Percentiles rank a stretch among this genome's conserved stretches.
Conservation (phyloP, 2,329 filamentous ascomycete species). For the Neurospora sp. region DNA sequence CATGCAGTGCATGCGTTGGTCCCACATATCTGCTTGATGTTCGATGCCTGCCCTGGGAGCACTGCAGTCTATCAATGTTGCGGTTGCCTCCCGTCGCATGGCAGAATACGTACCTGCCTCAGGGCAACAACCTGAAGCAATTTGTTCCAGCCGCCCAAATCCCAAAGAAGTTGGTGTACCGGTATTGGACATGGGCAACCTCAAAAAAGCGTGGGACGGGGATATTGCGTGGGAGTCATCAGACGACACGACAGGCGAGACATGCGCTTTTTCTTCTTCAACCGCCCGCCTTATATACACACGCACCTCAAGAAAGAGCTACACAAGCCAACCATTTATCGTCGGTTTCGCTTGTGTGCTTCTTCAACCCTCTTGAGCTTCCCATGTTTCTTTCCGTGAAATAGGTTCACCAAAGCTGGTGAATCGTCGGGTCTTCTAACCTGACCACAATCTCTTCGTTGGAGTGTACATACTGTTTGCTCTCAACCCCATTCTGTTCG, state of each 20-base stretch:
- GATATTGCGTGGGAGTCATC: background rate
- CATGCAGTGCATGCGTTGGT: background rate
- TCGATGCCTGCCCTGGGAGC: background rate
- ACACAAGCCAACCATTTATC: background rate
- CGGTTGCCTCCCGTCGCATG: background rate
- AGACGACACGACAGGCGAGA: conserved; percentile 10
- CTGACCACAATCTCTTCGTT: too few species aligned
- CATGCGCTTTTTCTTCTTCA: conserved; percentile 11
- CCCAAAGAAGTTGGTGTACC: background rate
- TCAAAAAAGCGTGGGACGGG: background rate
- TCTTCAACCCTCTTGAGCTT: background rate
- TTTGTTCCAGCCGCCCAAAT: background rate
- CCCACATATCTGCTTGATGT: background rate
- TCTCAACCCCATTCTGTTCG: background rate
- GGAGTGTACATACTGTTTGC: background rate
- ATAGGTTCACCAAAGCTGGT: background rate
- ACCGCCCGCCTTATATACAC: background rate
- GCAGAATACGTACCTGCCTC: background rate
- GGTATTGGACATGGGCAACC: background rate
- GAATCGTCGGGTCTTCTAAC: background rate
- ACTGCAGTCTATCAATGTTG: background rate
- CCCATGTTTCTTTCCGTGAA: background rate
- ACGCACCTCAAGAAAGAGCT: background rate
- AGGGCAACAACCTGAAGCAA: background rate
- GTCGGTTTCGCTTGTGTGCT: background rate